Evolutionary conservation across 116 monocot genomes (phyloP).

Genomic region (Iris pallida): DNA sequence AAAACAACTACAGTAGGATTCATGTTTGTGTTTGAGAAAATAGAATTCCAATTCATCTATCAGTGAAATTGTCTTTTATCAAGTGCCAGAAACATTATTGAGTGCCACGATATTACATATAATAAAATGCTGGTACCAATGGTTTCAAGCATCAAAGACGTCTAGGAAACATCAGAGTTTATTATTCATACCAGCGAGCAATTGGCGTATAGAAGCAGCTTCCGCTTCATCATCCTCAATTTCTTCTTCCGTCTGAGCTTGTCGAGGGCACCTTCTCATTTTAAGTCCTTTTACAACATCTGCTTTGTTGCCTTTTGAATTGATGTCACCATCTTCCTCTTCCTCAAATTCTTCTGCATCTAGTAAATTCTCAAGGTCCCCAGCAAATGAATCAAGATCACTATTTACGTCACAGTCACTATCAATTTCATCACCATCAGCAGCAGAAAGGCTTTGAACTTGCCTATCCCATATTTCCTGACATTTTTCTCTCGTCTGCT

Average conservation of each 20-base stretch:
- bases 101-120: no score
- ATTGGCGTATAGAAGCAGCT: constrained; percentile 50
- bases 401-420: constrained; percentile 85
- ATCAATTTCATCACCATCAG: constrained; percentile 71
- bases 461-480: constrained; percentile 99
- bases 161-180: not conserved
- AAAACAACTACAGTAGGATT: no score
- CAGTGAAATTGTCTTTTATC: no score
- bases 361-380: constrained; percentile 95
- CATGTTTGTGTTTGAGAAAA: no score
- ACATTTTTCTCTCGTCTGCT: constrained; percentile 95
- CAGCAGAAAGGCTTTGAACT: constrained; percentile 83
- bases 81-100: no score
- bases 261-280: constrained; percentile 79
- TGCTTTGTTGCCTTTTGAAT: constrained; percentile 47
- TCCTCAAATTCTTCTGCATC: constrained; percentile 95
- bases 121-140: no score
- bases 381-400: constrained; percentile 99
- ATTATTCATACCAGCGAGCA: constrained; percentile 69
- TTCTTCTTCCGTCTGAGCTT: constrained; percentile 75
- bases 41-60: no score
- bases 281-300: constrained; percentile 74
- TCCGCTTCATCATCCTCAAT: constrained; percentile 87
- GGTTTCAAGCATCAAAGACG: no score
- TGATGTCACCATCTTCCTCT: constrained; percentile 47